phyloP scores from a whole-genome alignment of 2,329 filamentous ascomycete genomes.

The Tolypocladium pustulatum region DNA sequence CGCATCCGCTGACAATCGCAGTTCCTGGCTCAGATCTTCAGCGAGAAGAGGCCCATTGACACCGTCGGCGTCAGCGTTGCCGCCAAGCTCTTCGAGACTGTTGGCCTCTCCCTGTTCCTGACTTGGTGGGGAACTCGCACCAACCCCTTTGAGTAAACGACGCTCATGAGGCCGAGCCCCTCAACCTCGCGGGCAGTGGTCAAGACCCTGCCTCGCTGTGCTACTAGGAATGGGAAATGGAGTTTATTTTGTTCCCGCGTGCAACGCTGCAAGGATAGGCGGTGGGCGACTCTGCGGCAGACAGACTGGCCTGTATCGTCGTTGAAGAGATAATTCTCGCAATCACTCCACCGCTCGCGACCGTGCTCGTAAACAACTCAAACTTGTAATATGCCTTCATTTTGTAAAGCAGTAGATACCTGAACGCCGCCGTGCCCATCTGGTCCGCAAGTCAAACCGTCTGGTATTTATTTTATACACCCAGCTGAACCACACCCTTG shows the following conservation, averaged over 20 bases:
- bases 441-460: constrained; percentile 15
- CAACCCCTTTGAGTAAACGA: constrained; percentile 72
- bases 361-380: neutral
- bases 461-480: constrained; percentile 27
- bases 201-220: neutral
- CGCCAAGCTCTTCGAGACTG: constrained; percentile 82
- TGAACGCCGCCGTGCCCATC: constrained; percentile 27
- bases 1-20: constrained; percentile 23
- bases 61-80: constrained; percentile 77
- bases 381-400: constrained; percentile 2
- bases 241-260: neutral
- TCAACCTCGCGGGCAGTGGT: neutral
- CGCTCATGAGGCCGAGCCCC: neutral
- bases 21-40: constrained; percentile 79
- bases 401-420: constrained; percentile 20
- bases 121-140: constrained; percentile 97
- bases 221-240: neutral
- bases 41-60: constrained; percentile 86
- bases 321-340: neutral
- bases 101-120: constrained; percentile 83
- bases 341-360: neutral
- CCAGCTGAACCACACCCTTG: constrained; percentile 15
- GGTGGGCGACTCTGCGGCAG: neutral
- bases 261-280: neutral
- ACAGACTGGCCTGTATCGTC: neutral